Conservation (phyloP, 192 early-diverging fungal genomes). For the Coemansia reversa region DNA sequence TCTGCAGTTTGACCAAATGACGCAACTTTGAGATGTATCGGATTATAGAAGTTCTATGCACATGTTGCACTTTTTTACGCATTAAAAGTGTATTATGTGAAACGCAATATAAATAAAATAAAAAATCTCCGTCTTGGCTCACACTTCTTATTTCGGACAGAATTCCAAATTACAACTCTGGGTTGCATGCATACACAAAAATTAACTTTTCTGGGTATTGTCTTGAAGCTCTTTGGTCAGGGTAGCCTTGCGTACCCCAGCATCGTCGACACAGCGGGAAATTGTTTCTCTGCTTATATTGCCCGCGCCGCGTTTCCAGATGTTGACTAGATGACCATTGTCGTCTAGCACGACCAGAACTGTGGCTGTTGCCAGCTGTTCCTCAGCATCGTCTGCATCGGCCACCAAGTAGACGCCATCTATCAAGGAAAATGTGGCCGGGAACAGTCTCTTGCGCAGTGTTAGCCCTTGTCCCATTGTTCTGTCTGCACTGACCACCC, state of each 20-base stretch:
- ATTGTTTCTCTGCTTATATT: conserved; percentile 24
- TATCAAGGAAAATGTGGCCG: conserved; percentile 40
- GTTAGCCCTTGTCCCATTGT: conserved; percentile 10
- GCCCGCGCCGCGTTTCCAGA: conserved; percentile 51
- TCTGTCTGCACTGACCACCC: conserved; percentile 61
- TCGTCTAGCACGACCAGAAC: conserved; percentile 39
- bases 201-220: background rate
- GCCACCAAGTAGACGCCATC: conserved; percentile 48
- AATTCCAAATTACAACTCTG: background rate
- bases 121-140: background rate
- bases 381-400: conserved; percentile 49
- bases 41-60: background rate
- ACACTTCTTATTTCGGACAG: background rate
- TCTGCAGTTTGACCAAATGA: background rate
- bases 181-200: background rate
- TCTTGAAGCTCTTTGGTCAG: conserved; percentile 8
- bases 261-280: conserved; percentile 21
- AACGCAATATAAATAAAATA: too few species aligned
- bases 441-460: conserved; percentile 23
- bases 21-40: background rate
- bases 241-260: conserved; percentile 14
- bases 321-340: conserved; percentile 24
- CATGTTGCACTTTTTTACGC: too few species aligned
- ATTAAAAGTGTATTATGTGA: too few species aligned
- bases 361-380: conserved; percentile 30